phyloP scores from a whole-genome alignment of 345 rosid genomes.

The Hibiscus trionum region DNA sequence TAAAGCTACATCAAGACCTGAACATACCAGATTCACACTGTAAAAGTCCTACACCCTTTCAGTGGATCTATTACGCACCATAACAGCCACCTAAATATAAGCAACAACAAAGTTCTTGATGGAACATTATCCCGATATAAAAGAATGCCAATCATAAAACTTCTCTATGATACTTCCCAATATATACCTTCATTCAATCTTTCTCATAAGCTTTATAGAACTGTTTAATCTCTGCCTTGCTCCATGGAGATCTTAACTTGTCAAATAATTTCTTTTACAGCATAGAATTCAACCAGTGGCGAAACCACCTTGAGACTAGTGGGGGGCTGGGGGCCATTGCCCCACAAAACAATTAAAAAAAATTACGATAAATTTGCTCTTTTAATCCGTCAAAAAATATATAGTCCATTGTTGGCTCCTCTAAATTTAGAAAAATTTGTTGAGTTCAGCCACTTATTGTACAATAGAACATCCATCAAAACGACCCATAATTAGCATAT shows the following conservation, averaged over 20 bases:
- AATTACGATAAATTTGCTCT: too few species aligned
- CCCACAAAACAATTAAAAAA: too few species aligned
- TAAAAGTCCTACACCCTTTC: conserved; percentile 93
- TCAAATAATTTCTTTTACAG: conserved; percentile 62
- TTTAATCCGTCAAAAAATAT: too few species aligned
- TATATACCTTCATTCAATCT: conserved; percentile 76
- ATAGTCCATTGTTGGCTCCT: too few species aligned
- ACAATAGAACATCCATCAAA: conserved; percentile 13
- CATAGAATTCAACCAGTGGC: background rate
- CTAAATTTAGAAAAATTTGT: too few species aligned
- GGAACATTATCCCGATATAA: background rate
- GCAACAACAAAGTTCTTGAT: background rate
- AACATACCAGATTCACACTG: conserved; percentile 64
- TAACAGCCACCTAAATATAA: conserved; percentile 53
- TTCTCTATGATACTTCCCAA: background rate
- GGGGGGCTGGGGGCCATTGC: too few species aligned
- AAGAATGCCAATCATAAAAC: too few species aligned
- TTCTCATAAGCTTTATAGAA: conserved; percentile 84
- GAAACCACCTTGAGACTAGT: too few species aligned
- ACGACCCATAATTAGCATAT: conserved; percentile 5
- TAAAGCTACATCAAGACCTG: background rate
- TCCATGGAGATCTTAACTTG: conserved; percentile 86
- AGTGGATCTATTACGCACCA: conserved; percentile 52
- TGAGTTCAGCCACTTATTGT: too few species aligned
- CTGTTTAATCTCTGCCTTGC: conserved; percentile 61